Percentiles rank a stretch among this genome's conserved stretches.
These are phyloP conservation scores for Astragalus glycyphyllos DNA, from an alignment of 306 rosid species.

Conservation along the genomic window DNA sequence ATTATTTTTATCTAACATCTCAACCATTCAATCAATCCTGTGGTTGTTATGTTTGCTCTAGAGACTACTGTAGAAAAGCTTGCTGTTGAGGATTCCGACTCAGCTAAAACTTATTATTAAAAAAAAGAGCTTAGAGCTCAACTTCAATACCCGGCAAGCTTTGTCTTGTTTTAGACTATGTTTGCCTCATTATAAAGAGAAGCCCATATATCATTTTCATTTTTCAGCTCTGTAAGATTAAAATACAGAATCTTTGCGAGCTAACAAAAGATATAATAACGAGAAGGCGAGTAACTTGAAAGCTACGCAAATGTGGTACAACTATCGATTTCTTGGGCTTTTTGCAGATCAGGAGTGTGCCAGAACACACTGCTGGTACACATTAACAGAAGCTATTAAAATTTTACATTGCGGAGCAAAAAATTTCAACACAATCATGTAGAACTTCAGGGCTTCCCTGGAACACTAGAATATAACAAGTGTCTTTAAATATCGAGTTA, in stretches of 20 bases:
- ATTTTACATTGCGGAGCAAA: constrained; percentile 31
- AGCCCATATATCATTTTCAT: constrained; percentile 29
- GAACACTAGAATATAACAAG: constrained; percentile 5
- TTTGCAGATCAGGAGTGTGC: neutral
- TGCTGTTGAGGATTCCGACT: too few species aligned
- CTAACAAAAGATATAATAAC: constrained; percentile 4
- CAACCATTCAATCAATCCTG: too few species aligned
- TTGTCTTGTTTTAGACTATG: neutral
- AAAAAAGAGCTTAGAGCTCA: too few species aligned
- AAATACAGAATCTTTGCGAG: constrained; percentile 3
- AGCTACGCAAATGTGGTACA: constrained; percentile 8
- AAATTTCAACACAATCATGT: constrained; percentile 38
- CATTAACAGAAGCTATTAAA: constrained; percentile 9
- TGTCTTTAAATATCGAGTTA: constrained; percentile 5
- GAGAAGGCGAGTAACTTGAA: neutral
- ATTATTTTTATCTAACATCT: too few species aligned
- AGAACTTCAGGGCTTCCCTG: constrained; percentile 29
- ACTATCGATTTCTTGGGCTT: constrained; percentile 21
- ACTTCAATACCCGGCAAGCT: too few species aligned
- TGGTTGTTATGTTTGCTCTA: too few species aligned
- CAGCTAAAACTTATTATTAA: too few species aligned
- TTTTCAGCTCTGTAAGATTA: constrained; percentile 22
- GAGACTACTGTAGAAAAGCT: too few species aligned
- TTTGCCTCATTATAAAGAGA: constrained; percentile 7
- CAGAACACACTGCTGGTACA: constrained; percentile 10